Conservation (phyloP, 2,329 filamentous ascomycete genomes). For the Metarhizium rileyi region DNA sequence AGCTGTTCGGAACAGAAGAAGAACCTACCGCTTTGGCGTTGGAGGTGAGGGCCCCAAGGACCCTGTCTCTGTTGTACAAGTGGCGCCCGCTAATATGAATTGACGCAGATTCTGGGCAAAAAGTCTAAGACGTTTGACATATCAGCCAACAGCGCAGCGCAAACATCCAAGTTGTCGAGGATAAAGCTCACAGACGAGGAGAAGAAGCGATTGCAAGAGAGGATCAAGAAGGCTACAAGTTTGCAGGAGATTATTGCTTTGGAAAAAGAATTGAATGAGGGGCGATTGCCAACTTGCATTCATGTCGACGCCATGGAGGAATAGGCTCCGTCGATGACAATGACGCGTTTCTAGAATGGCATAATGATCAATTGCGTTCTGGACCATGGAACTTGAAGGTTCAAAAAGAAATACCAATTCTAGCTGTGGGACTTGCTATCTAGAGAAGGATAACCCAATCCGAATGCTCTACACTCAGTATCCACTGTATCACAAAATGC, state of each 20-base stretch:
- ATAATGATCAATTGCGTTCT: background rate
- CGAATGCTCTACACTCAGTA: background rate
- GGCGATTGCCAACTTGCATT: conserved; percentile 65
- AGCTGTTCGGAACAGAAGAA: conserved; percentile 73
- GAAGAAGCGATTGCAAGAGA: conserved; percentile 71
- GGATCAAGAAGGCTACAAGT: conserved; percentile 82
- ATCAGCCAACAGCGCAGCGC: conserved; percentile 33
- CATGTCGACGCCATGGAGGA: conserved; percentile 51
- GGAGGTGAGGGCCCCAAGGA: conserved; percentile 37
- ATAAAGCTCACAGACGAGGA: conserved; percentile 84
- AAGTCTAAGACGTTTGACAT: conserved; percentile 68
- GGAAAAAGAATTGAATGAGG: conserved; percentile 88
- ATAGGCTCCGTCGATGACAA: conserved; percentile 19
- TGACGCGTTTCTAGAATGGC: background rate
- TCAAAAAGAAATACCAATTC: background rate
- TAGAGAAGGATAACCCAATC: background rate
- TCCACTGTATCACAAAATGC: background rate
- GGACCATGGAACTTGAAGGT: background rate
- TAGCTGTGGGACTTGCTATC: background rate
- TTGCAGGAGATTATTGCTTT: conserved; percentile 81
- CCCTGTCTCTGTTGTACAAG: background rate
- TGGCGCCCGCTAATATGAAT: background rate
- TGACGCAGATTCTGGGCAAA: conserved; percentile 61
- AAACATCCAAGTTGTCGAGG: conserved; percentile 56
- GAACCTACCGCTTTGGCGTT: conserved; percentile 73